Conservation (phyloP, 75 land plant genomes). For the Picea glauca region DNA sequence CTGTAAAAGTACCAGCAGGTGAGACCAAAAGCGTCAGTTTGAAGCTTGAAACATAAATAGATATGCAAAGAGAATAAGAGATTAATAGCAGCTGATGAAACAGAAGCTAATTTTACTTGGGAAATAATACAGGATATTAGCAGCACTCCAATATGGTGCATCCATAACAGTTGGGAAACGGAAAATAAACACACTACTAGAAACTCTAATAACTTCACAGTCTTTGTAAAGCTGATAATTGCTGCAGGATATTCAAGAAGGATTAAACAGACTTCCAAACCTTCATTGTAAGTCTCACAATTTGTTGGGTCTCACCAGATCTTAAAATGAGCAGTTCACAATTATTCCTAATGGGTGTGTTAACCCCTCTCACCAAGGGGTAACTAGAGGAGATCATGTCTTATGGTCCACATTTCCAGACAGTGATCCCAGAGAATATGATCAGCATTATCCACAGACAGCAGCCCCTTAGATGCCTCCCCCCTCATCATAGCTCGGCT, state of each 20-base stretch:
- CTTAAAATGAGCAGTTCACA: too few species aligned
- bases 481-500: too few species aligned
- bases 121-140: not conserved
- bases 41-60: not conserved
- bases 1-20: not conserved
- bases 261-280: too few species aligned
- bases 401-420: too few species aligned
- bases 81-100: not conserved
- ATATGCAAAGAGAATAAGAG: not conserved
- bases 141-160: not conserved
- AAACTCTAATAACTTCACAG: not conserved
- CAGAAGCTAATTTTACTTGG: not conserved
- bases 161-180: not conserved
- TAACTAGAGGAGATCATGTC: too few species aligned
- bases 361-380: too few species aligned
- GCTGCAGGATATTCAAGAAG: not conserved
- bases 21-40: not conserved
- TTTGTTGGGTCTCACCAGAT: too few species aligned
- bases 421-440: too few species aligned
- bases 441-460: too few species aligned
- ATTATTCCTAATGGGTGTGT: too few species aligned
- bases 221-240: not conserved
- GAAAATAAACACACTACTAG: not conserved
- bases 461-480: too few species aligned
- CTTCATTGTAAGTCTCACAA: too few species aligned